These are phyloP conservation scores for Chaetomium olivaceum DNA, from an alignment of 2,329 filamentous ascomycete species.

Conservation along the genomic window DNA sequence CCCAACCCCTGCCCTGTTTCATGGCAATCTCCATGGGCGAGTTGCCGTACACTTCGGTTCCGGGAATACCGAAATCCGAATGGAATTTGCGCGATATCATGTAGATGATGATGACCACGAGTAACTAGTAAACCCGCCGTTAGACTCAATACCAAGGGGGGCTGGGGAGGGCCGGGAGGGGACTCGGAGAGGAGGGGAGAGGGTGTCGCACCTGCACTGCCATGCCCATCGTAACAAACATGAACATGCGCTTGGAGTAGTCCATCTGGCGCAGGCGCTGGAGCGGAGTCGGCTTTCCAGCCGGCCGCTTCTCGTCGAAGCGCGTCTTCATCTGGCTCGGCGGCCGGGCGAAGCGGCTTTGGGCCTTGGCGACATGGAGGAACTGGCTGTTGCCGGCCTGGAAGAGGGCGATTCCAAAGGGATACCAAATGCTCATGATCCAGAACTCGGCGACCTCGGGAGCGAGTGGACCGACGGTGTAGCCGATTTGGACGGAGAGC, in stretches of 20 bases:
- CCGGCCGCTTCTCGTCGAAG: slow-evolving; percentile 26
- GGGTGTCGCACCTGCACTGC: slow-evolving; percentile 49
- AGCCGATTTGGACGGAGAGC: slow-evolving; percentile 43
- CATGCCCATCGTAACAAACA: slow-evolving; percentile 56
- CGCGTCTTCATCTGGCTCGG: slow-evolving; percentile 27
- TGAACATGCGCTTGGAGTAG: slow-evolving; percentile 48
- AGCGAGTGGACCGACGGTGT: slow-evolving; percentile 43
- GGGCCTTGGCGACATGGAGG: slow-evolving; percentile 57
- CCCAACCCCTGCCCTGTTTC: slow-evolving; percentile 56
- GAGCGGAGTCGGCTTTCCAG: slow-evolving; percentile 22
- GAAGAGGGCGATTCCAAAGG: slow-evolving; percentile 65
- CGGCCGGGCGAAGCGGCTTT: slow-evolving; percentile 41
- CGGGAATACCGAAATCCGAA: slow-evolving; percentile 58
- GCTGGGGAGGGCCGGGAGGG: not conserved
- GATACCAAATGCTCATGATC: slow-evolving; percentile 67
- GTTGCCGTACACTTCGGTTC: slow-evolving; percentile 61
- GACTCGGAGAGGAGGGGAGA: not conserved
- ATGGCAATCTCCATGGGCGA: slow-evolving; percentile 49
- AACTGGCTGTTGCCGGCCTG: slow-evolving; percentile 65
- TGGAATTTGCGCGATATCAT: slow-evolving; percentile 67
- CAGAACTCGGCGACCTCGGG: slow-evolving; percentile 61
- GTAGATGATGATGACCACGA: slow-evolving; percentile 61
- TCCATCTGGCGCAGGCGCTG: slow-evolving; percentile 33
- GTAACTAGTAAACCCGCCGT: slow-evolving; percentile 46
- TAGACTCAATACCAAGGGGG: slow-evolving; percentile 12